Evolutionary conservation across 768 basidiomycete genomes (phyloP), one percentile per base, ranked within the genome.

Genomic region (Chalciporus chontae): DNA sequence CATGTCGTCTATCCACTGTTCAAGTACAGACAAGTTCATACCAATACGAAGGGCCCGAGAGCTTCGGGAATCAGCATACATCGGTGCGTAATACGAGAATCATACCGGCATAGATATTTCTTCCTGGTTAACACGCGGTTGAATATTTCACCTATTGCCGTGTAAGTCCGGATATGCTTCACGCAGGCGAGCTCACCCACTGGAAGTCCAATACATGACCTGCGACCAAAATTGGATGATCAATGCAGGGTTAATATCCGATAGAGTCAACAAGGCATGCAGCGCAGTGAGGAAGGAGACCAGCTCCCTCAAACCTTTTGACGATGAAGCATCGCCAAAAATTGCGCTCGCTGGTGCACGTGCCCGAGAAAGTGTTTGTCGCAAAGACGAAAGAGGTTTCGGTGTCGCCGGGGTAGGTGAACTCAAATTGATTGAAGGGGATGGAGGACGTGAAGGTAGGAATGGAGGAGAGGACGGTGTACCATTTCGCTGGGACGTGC

Each of bases 201-300:
- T 91, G 19, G 93, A 86, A 47, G 93, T 87, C 96, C 96, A 99
- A 65, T 94, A 97, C 75, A 96, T 86, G n/a, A 96, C 83, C 69
- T 99, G 96, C 1, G 93, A 94, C 84, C 94, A 95, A 43, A 94
- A 77, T 66, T 99, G 96, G 6, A 87, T 84, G 44, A 84, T 84
- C 15, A 97, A 73, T 8, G 80, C 84, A 13, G 96, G 92, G 63
- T 97, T 97, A 56, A 97, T 81, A 50, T 94, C 89, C 41, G 94
- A 91, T 34, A 93, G 71, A 18, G 83, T 79, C 14, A 99, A 75
- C 27, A 98, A 70, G 11, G 87, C 83, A 50, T 98, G 85, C 5
- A 97, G 74, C 19, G 90, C 86, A 3, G 90, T 88, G 38, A 99
- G 76, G 65, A 95, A 86, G 1, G 84, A 76, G 14, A 85, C 87